Percentiles rank a stretch among this genome's conserved stretches.
These are phyloP conservation scores for Aspergillus quadrilineatus DNA, from an alignment of 2,329 filamentous ascomycete species.

Conservation along the genomic window DNA sequence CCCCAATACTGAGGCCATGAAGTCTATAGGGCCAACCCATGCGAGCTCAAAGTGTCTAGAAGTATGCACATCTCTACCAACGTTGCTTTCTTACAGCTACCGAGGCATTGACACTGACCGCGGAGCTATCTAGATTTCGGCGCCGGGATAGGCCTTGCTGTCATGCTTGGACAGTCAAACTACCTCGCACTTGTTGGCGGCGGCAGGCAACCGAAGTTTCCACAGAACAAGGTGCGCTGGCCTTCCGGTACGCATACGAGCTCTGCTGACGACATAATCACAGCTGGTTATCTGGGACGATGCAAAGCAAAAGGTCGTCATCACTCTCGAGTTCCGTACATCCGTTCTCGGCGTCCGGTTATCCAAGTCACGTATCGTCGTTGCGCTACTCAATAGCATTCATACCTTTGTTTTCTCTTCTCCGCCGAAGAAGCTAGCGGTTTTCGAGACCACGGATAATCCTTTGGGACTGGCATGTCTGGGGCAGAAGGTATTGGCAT, in stretches of 20 bases:
- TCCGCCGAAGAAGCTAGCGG: constrained; percentile 66
- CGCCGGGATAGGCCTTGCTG: constrained; percentile 75
- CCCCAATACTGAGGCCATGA: constrained; percentile 18
- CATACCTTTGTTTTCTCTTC: constrained; percentile 77
- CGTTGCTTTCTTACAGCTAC: background rate
- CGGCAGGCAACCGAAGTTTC: constrained; percentile 79
- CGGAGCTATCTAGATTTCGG: constrained; percentile 61
- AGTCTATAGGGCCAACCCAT: constrained; percentile 74
- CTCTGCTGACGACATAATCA: background rate
- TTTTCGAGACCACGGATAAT: constrained; percentile 86
- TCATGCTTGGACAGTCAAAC: constrained; percentile 84
- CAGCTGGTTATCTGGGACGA: constrained; percentile 88
- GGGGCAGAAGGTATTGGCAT: constrained; percentile 70
- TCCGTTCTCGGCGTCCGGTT: constrained; percentile 78
- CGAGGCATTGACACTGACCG: background rate
- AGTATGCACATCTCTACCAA: constrained; percentile 38
- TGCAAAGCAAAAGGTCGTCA: constrained; percentile 69
- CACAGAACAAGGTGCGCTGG: constrained; percentile 71
- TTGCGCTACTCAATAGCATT: constrained; percentile 78
- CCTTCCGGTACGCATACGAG: background rate
- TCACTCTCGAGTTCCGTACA: constrained; percentile 75
- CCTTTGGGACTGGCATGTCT: constrained; percentile 76
- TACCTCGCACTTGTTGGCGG: constrained; percentile 89
- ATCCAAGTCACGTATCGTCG: constrained; percentile 71
- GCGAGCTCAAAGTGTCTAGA: constrained; percentile 65